Conservation (phyloP, 768 basidiomycete genomes). For the Leucosporidium scottii region DNA sequence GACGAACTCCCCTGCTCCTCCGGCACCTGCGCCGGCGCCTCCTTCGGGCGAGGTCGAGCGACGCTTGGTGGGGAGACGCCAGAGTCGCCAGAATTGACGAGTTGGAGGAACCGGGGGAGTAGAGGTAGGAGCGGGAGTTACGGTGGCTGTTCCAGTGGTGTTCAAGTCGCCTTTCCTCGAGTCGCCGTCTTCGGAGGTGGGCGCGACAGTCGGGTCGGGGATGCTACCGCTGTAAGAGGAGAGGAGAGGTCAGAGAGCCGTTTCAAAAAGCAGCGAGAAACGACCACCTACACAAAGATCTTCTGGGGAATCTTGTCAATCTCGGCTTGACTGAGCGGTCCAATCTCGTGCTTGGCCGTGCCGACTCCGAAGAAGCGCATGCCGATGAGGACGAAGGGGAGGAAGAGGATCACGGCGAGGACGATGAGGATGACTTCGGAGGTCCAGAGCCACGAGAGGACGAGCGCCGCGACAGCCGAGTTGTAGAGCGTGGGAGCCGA, state of each 20-base stretch:
- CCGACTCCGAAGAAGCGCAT: slow-evolving; percentile 30
- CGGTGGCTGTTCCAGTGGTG: background rate
- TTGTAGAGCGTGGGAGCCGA: slow-evolving; percentile 26
- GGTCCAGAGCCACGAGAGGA: slow-evolving; percentile 28
- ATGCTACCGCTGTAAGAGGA: background rate
- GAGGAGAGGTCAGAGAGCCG: background rate
- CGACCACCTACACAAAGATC: slow-evolving; percentile 9
- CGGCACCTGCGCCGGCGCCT: background rate
- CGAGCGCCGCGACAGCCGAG: slow-evolving; percentile 22
- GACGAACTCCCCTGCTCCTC: background rate
- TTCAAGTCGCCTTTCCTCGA: background rate
- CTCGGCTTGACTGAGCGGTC: slow-evolving; percentile 30
- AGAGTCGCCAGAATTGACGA: slow-evolving; percentile 12
- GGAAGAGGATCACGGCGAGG: slow-evolving; percentile 34
- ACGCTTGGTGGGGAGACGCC: background rate
- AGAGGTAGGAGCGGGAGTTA: background rate
- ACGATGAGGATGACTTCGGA: slow-evolving; percentile 34
- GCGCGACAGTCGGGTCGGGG: background rate
- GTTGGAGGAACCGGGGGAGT: background rate
- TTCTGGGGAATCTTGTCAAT: slow-evolving; percentile 28
- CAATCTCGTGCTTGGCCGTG: slow-evolving; percentile 34
- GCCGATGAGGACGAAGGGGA: slow-evolving; percentile 29
- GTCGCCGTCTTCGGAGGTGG: background rate
- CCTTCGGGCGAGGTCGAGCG: too few relatives aligned
- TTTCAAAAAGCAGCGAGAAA: too few relatives aligned